Evolutionary conservation across 192 early-diverging fungal genomes (phyloP).

Genomic region (Coemansia sp.): DNA sequence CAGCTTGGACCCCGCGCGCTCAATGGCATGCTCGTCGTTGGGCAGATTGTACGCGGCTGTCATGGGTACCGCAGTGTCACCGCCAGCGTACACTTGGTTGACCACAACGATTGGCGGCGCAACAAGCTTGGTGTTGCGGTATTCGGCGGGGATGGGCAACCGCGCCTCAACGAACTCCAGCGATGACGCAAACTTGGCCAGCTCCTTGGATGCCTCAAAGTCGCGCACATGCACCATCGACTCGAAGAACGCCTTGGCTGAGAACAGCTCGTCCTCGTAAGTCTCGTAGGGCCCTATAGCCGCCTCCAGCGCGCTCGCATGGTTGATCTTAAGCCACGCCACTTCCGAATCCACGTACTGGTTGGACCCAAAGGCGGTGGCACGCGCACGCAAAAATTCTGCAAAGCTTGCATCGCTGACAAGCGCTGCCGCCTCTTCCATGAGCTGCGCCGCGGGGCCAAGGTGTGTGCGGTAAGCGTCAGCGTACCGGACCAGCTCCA

Average conservation of each 20-base stretch:
- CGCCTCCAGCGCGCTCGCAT: slow-evolving; percentile 62
- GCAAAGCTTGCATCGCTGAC: slow-evolving; percentile 59
- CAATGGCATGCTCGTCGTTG: slow-evolving; percentile 74
- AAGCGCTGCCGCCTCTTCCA: slow-evolving; percentile 60
- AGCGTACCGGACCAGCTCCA: slow-evolving; percentile 57
- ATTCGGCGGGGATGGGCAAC: slow-evolving; percentile 64
- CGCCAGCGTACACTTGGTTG: slow-evolving; percentile 70
- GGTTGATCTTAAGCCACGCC: slow-evolving; percentile 67
- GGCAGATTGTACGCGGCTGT: slow-evolving; percentile 77
- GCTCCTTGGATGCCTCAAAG: slow-evolving; percentile 53
- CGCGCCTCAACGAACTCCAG: slow-evolving; percentile 66
- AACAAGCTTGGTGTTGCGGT: slow-evolving; percentile 62
- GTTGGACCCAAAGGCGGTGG: slow-evolving; percentile 60
- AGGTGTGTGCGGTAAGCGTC: slow-evolving; percentile 60
- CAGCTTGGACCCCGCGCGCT: slow-evolving; percentile 64
- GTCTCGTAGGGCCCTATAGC: slow-evolving; percentile 73
- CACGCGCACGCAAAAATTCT: slow-evolving; percentile 60
- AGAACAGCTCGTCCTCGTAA: slow-evolving; percentile 67
- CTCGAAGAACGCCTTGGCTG: slow-evolving; percentile 68
- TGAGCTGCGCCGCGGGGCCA: slow-evolving; percentile 52
- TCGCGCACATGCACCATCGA: slow-evolving; percentile 69
- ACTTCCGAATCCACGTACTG: slow-evolving; percentile 67
- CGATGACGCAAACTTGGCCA: slow-evolving; percentile 65
- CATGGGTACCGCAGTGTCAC: slow-evolving; percentile 73
- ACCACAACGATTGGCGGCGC: slow-evolving; percentile 72